Evolutionary conservation across 129 eudicot species (phyloP).

Genomic region (Erigeron canadensis): DNA sequence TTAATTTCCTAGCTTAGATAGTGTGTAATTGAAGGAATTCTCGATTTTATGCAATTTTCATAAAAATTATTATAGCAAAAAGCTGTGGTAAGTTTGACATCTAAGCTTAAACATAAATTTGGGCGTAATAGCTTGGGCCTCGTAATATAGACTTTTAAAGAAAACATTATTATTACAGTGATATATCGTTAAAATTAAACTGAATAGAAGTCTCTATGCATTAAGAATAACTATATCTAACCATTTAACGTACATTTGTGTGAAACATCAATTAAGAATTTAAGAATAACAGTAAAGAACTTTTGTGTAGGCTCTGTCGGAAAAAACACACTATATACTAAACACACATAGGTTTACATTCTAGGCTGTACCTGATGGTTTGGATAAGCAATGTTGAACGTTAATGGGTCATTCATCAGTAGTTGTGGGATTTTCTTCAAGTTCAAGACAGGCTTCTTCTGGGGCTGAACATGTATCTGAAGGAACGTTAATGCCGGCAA

Average conservation of each 20-base stretch:
- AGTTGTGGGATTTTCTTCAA: slow-evolving; percentile 41
- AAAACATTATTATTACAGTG: too few species aligned
- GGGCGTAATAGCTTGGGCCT: too few species aligned
- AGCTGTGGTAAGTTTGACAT: too few species aligned
- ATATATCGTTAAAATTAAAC: too few species aligned
- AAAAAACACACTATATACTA: background rate
- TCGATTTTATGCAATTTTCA: too few species aligned
- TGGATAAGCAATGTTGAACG: background rate
- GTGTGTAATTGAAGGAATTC: too few species aligned
- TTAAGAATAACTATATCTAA: too few species aligned
- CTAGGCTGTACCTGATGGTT: slow-evolving; percentile 19
- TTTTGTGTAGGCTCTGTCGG: background rate
- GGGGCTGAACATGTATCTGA: slow-evolving; percentile 46
- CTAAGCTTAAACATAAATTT: too few species aligned
- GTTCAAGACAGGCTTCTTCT: slow-evolving; percentile 51
- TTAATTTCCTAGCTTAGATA: too few species aligned
- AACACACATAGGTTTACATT: background rate
- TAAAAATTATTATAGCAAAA: too few species aligned
- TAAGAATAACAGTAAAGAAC: slow-evolving; percentile 11
- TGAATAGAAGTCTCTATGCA: too few species aligned
- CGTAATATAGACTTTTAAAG: too few species aligned
- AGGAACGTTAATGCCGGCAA: slow-evolving; percentile 80
- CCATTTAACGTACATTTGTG: background rate
- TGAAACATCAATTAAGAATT: background rate
- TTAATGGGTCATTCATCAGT: background rate